Evolutionary conservation across 2,329 filamentous ascomycete species (phyloP).

Genomic region (Monilinia vaccinii-corymbosi): DNA sequence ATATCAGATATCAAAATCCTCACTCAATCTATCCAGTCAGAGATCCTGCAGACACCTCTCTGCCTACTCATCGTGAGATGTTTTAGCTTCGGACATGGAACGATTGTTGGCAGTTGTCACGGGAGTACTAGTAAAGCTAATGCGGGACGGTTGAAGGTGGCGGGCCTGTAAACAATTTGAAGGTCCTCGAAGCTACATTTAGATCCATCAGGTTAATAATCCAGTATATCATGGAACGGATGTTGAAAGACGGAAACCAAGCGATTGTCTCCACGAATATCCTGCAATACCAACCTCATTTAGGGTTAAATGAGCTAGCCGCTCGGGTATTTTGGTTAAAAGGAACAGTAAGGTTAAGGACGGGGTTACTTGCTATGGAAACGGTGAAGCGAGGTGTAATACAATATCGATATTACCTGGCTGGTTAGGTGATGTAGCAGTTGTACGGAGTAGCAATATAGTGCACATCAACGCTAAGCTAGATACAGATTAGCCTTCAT

Average conservation of each 20-base stretch:
- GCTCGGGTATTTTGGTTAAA: background rate
- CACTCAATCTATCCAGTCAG: background rate
- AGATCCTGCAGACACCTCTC: background rate
- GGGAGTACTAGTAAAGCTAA: background rate
- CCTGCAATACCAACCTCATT: background rate
- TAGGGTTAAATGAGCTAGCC: conserved; percentile 1
- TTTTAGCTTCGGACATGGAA: background rate
- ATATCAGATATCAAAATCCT: background rate
- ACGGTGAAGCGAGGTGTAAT: background rate
- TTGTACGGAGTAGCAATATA: background rate
- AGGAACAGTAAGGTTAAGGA: background rate
- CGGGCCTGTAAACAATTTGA: background rate
- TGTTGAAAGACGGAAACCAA: background rate
- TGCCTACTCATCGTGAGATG: background rate
- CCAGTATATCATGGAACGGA: background rate
- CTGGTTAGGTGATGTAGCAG: background rate
- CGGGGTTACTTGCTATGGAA: background rate
- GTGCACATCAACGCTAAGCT: background rate
- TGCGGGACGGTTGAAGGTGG: background rate
- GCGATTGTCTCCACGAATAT: background rate
- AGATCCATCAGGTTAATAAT: background rate
- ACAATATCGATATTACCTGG: background rate
- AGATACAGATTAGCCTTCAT: background rate
- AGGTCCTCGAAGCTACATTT: no score
- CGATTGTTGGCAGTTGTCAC: background rate